Base-by-base conservation (phyloP, 176 grass and related monocot genomes). In the Juncus inflexus region DNA sequence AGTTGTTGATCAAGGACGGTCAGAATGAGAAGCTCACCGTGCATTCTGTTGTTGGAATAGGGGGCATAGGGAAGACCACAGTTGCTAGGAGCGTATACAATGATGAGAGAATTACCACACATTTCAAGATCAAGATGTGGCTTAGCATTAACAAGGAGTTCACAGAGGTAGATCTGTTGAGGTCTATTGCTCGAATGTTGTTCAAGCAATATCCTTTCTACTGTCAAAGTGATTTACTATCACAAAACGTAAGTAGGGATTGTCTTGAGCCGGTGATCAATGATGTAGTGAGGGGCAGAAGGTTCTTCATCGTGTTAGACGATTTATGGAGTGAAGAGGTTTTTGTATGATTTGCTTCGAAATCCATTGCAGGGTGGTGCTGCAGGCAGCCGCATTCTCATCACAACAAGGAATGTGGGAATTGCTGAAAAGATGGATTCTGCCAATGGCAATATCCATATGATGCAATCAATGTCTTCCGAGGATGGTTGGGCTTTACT, bases 41-140 rank as follows among this genome's bases (percentile, higher is more conserved):
- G 12, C 10, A 13, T 39, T 9, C 80, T 80, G 52, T 57, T 14
- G 41, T 40, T 1, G 84, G 79, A 4, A 83, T 88, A 79, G 70
- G 70, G 3, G 84, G 80, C 2, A 83, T 83, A 2, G 76, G 84
- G 9, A 87, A 87, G 72, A 87, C 80, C 19, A 83, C 80, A 3
- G 63, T 87, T 3, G 76, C 84, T 5, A 75, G 79, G 40, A 79
- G 61, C 42, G 61, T 79, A 9, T 83, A 41, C 14, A 72, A 79
- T 60, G 80, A 79, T 3, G 45, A 9, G 1, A 67, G 1, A 42
- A 59, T 75, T 35, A 15, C 37, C 1, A 45, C 66, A 11, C 38
- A 14, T 4, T 87, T 82, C 40, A 43, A 70, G 3, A 10, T 82
- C 0, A 52, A 15, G 50, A 49, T 67, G 61, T 87, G 76, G 79